Percentiles rank a stretch among this genome's conserved stretches.
Conservation (phyloP, 2,329 filamentous ascomycete species). For the Furcasterigmium sp. region DNA sequence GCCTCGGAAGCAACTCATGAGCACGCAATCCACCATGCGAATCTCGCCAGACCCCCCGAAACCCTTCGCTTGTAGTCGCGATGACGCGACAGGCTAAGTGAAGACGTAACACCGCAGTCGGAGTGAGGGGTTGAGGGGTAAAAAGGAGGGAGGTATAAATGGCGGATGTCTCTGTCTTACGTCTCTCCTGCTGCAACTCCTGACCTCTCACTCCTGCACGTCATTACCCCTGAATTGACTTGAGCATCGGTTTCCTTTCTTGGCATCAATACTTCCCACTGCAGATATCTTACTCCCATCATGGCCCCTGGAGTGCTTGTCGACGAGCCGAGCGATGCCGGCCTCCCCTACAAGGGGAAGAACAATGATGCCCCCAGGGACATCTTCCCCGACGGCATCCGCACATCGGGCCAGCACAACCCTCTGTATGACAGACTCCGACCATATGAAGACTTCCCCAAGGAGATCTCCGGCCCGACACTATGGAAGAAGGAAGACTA, state of each 20-base stretch:
- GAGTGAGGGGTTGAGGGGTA: not conserved
- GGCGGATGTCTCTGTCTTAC: not conserved
- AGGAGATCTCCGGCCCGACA: conserved; percentile 64
- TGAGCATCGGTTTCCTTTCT: not conserved
- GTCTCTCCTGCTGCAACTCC: no score
- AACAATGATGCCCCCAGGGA: conserved; percentile 26
- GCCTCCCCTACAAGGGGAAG: conserved; percentile 15
- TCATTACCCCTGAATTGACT: not conserved
- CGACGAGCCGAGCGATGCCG: conserved; percentile 8
- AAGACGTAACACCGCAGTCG: not conserved
- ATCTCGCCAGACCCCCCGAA: not conserved
- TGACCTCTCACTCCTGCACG: no score
- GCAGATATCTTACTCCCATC: not conserved
- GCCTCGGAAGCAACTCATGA: not conserved
- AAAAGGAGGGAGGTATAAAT: not conserved
- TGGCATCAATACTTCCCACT: no score
- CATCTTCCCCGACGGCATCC: conserved; percentile 42
- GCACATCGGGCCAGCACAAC: conserved; percentile 63
- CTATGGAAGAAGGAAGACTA: conserved; percentile 68
- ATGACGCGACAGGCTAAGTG: not conserved
- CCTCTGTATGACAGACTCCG: conserved; percentile 61
- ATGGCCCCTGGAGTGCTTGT: conserved; percentile 15
- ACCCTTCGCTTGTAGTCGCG: not conserved
- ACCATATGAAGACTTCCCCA: conserved; percentile 66
- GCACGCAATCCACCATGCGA: not conserved